Conservation (phyloP, 768 basidiomycete genomes). For the Lyophyllum shimeji region DNA sequence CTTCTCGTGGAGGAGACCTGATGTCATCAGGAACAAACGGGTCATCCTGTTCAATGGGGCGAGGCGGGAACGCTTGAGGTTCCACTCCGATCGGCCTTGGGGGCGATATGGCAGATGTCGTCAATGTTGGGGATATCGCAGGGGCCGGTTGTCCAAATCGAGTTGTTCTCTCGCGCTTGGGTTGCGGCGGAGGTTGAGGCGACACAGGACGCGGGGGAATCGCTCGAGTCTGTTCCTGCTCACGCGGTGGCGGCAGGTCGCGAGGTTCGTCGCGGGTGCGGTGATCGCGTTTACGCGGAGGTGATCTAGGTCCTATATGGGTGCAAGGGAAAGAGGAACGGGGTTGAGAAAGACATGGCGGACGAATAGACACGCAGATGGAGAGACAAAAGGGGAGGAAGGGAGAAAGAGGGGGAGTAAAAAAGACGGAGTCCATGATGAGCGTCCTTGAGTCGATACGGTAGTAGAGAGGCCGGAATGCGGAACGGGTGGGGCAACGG, state of each 20-base stretch:
- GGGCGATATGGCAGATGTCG: neutral
- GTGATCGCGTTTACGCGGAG: conserved; percentile 30
- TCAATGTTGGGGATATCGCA: neutral
- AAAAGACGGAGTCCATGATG: conserved; percentile 39
- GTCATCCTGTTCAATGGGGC: conserved; percentile 20
- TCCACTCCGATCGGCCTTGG: conserved; percentile 2
- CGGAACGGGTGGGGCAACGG: conserved; percentile 20
- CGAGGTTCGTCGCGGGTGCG: conserved; percentile 6
- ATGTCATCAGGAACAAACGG: conserved; percentile 22
- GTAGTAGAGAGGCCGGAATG: conserved; percentile 29
- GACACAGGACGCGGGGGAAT: neutral
- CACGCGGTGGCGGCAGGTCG: conserved; percentile 1
- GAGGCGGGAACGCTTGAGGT: conserved; percentile 1
- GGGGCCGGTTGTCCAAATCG: conserved; percentile 23
- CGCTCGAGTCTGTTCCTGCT: conserved; percentile 3
- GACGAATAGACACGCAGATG: conserved; percentile 21
- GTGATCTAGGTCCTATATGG: conserved; percentile 50
- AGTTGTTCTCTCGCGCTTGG: conserved; percentile 19
- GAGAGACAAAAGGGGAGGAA: conserved; percentile 34
- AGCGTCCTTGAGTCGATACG: conserved; percentile 39
- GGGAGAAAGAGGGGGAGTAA: conserved; percentile 30
- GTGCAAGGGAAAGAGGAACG: conserved; percentile 32
- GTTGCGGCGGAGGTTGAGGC: conserved; percentile 10
- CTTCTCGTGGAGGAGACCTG: conserved; percentile 10
- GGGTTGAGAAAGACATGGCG: conserved; percentile 24